These are phyloP conservation scores for Baorangia bicolor DNA, from an alignment of 768 basidiomycete genomes.

Conservation along the genomic window DNA sequence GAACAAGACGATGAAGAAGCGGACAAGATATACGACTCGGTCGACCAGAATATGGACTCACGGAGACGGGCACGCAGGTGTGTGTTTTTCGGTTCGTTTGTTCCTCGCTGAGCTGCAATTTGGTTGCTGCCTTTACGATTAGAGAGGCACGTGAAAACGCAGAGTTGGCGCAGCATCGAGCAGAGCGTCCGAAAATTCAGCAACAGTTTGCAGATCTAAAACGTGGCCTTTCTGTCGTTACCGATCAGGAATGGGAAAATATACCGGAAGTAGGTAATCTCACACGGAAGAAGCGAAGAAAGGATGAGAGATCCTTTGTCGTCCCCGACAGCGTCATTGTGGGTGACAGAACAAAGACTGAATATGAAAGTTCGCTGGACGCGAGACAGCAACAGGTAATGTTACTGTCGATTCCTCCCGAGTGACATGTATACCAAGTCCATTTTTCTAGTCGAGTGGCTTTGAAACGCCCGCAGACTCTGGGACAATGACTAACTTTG, in stretches of 20 bases:
- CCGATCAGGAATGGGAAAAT: constrained; percentile 91
- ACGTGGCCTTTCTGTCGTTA: constrained; percentile 79
- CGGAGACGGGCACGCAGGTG: constrained; percentile 78
- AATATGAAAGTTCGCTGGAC: constrained; percentile 79
- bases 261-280: constrained; percentile 97
- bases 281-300: constrained; percentile 85
- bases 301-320: constrained; percentile 82
- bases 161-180: constrained; percentile 74
- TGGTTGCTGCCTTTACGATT: background rate
- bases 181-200: constrained; percentile 92
- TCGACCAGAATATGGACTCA: constrained; percentile 88
- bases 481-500: constrained; percentile 86
- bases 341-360: constrained; percentile 72
- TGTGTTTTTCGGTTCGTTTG: constrained; percentile 47
- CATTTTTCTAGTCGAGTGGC: constrained; percentile 44
- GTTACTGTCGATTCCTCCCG: background rate
- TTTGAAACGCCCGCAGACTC: constrained; percentile 79
- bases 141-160: constrained; percentile 77
- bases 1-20: constrained; percentile 98
- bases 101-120: background rate
- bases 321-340: constrained; percentile 94
- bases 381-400: constrained; percentile 71
- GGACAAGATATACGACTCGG: constrained; percentile 90
- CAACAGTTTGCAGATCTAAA: constrained; percentile 96
- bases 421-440: background rate